Percentiles rank a stretch among this genome's conserved stretches.
Evolutionary conservation across 179 eudicot species (phyloP).

Genomic region (Patellifolia procumbens): DNA sequence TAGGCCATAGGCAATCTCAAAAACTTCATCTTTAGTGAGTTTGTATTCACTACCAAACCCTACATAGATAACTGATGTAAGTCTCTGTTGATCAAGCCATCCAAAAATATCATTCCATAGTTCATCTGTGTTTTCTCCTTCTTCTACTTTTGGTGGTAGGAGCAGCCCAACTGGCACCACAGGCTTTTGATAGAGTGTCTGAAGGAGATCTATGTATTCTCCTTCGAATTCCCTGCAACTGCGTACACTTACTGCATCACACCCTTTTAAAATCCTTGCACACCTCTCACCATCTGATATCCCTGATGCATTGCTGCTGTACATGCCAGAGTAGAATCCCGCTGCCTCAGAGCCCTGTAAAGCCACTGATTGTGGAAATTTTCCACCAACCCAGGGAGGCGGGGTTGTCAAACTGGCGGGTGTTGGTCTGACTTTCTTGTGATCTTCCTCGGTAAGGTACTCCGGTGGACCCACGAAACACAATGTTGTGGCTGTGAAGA

Average conservation of each 20-base stretch:
- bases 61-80: slow-evolving; percentile 42
- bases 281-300: slow-evolving; percentile 34
- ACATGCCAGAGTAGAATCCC: slow-evolving; percentile 7
- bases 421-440: slow-evolving; percentile 16
- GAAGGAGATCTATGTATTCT: slow-evolving; percentile 19
- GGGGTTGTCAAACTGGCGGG: slow-evolving; percentile 30
- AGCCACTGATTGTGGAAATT: slow-evolving; percentile 31
- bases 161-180: slow-evolving; percentile 47
- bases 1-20: slow-evolving; percentile 42
- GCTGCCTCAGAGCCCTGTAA: slow-evolving; percentile 31
- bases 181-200: slow-evolving; percentile 27
- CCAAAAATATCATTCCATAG: slow-evolving; percentile 22
- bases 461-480: slow-evolving; percentile 36
- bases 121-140: neutral
- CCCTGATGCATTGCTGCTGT: slow-evolving; percentile 29
- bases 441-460: slow-evolving; percentile 26
- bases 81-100: slow-evolving; percentile 48
- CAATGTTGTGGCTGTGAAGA: slow-evolving; percentile 33
- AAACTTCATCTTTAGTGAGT: slow-evolving; percentile 38
- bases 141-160: slow-evolving; percentile 24
- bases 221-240: slow-evolving; percentile 33
- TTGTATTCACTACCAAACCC: slow-evolving; percentile 65
- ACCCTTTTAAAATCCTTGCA: slow-evolving; percentile 22
- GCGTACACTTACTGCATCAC: slow-evolving; percentile 27
- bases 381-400: slow-evolving; percentile 37